phyloP scores from a whole-genome alignment of 257 asterid genomes.

The Solanum paucissectum region DNA sequence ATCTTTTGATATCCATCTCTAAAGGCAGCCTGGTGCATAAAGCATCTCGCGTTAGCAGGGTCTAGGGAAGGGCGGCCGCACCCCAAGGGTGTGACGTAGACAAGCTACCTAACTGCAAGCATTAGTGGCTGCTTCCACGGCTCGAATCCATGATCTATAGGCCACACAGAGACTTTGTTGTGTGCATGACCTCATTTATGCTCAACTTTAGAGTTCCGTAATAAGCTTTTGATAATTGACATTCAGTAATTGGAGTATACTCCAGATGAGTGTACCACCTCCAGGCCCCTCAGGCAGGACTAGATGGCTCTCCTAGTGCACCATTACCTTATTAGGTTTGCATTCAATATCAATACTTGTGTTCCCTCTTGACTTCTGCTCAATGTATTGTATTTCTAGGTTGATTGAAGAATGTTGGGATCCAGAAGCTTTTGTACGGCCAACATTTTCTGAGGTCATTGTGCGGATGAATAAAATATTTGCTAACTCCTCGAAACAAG shows the following conservation, averaged over 20 bases:
- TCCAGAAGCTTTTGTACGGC: constrained; percentile 44
- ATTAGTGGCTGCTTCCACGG: background rate
- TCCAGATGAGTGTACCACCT: background rate
- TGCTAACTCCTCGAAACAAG: constrained; percentile 57
- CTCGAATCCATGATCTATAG: background rate
- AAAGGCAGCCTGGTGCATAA: background rate
- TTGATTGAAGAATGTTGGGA: constrained; percentile 93
- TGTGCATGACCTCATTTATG: background rate
- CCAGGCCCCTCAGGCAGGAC: background rate
- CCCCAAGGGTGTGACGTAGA: background rate
- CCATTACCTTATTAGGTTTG: background rate
- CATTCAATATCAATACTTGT: background rate
- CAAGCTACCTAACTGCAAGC: background rate
- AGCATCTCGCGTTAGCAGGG: background rate
- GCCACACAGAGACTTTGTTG: background rate
- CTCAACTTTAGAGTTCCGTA: background rate
- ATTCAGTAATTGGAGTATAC: background rate
- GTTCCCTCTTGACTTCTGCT: constrained; percentile 2
- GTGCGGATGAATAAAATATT: constrained; percentile 59
- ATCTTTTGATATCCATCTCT: background rate
- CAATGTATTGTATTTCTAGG: constrained; percentile 27
- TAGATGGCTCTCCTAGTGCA: background rate
- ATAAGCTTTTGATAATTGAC: background rate
- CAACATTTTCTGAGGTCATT: constrained; percentile 66
- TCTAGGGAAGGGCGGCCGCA: background rate